These are phyloP conservation scores for Recurvomyces mirabilis DNA, from an alignment of 495 filamentous ascomycete genomes.

Conservation along the genomic window DNA sequence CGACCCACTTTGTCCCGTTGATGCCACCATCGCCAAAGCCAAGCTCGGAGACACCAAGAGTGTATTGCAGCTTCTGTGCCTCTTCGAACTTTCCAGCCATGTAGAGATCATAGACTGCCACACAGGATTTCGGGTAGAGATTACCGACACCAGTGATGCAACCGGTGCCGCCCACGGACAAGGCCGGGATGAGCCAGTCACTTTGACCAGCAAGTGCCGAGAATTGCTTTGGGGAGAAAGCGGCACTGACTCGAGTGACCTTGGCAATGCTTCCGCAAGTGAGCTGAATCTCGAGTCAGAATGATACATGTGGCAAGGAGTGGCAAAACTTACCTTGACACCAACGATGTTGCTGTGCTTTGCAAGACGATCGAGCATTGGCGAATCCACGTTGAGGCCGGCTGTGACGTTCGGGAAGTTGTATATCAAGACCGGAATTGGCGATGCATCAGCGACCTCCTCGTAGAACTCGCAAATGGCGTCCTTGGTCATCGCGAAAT, in stretches of 20 bases:
- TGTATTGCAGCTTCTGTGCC: slow-evolving; percentile 30
- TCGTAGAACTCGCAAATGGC: slow-evolving; percentile 20
- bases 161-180: slow-evolving; percentile 24
- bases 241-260: slow-evolving; percentile 20
- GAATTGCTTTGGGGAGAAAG: slow-evolving; percentile 15
- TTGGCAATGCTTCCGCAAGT: slow-evolving; percentile 31
- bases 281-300: slow-evolving; percentile 4
- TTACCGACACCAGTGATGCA: slow-evolving; percentile 28
- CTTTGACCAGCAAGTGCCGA: slow-evolving; percentile 22
- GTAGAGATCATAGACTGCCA: slow-evolving; percentile 31
- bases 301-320: background rate
- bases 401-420: slow-evolving; percentile 26
- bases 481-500: slow-evolving; percentile 18
- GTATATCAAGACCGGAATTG: slow-evolving; percentile 28
- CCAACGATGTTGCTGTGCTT: slow-evolving; percentile 30
- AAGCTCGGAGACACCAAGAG: slow-evolving; percentile 32
- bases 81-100: slow-evolving; percentile 29
- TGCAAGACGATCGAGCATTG: slow-evolving; percentile 24
- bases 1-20: slow-evolving; percentile 36
- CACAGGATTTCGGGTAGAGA: slow-evolving; percentile 24
- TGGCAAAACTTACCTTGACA: slow-evolving; percentile 20
- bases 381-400: slow-evolving; percentile 29
- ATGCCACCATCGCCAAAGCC: slow-evolving; percentile 35
- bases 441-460: slow-evolving; percentile 24
- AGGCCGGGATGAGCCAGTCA: slow-evolving; percentile 26